A percentile compares a stretch with the other conserved stretches of the same genome.
phyloP scores from a whole-genome alignment of 169 alveolate genomes.

The Eimeria necatrix region DNA sequence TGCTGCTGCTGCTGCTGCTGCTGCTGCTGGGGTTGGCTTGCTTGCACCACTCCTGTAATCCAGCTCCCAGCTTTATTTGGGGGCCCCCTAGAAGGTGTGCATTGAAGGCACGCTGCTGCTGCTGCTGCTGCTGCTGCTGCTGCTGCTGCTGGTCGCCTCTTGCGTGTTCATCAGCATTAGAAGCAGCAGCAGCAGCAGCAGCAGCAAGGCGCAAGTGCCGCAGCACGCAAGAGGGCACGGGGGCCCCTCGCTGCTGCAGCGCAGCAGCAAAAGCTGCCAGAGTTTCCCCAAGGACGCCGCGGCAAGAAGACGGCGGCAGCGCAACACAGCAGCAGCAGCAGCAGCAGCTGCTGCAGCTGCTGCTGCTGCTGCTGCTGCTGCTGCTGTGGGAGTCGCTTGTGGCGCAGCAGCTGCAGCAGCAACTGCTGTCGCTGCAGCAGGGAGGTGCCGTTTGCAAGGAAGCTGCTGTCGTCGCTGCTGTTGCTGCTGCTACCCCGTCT shows the following conservation, averaged over 20 bases:
- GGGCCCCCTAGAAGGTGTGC: too few species aligned
- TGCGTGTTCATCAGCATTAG: neutral
- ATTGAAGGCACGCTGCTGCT: neutral
- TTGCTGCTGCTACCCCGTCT: neutral
- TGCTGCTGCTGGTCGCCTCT: slow-evolving; percentile 2
- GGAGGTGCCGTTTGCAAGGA: neutral
- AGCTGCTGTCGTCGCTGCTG: neutral
- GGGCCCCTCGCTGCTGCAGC: neutral
- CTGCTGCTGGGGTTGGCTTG: neutral
- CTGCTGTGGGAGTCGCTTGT: neutral
- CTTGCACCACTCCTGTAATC: too few species aligned
- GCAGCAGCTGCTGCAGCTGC: slow-evolving; percentile 37
- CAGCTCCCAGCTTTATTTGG: too few species aligned
- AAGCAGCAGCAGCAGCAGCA: slow-evolving; percentile 6
- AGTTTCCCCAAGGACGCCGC: neutral
- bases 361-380: slow-evolving; percentile 6
- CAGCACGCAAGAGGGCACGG: neutral
- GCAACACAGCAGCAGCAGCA: slow-evolving; percentile 25
- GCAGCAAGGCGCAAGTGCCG: slow-evolving; percentile 10
- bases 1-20: slow-evolving; percentile 22
- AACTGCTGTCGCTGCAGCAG: neutral
- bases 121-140: slow-evolving; percentile 25
- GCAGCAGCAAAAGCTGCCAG: neutral
- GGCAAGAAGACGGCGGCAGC: neutral
- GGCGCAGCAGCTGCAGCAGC: slow-evolving; percentile 22